Conservation (phyloP, 2,329 filamentous ascomycete species). For the Colletotrichum tropicale region DNA sequence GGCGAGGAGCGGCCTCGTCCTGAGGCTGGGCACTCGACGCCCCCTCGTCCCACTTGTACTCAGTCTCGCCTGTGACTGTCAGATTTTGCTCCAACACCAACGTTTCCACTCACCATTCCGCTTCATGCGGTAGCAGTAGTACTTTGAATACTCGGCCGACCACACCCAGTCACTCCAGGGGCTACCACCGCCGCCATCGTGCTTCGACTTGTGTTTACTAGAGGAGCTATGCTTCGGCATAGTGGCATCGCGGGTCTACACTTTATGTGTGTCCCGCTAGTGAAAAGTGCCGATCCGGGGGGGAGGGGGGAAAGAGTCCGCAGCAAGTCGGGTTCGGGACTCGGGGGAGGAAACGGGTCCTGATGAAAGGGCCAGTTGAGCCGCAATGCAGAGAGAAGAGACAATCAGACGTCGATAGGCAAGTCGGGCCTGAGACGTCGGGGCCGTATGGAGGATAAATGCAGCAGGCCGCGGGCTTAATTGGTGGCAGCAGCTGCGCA, state of each 20-base stretch:
- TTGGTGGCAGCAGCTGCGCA: slow-evolving; percentile 9
- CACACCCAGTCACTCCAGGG: slow-evolving; percentile 33
- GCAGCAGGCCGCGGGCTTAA: not conserved
- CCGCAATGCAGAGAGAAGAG: slow-evolving; percentile 12
- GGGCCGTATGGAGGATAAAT: slow-evolving; percentile 7
- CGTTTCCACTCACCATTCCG: slow-evolving; percentile 28
- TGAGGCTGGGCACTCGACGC: not conserved
- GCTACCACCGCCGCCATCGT: not conserved
- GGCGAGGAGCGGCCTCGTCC: slow-evolving; percentile 24
- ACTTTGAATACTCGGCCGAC: slow-evolving; percentile 25
- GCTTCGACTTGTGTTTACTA: slow-evolving; percentile 28
- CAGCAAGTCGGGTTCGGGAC: not conserved
- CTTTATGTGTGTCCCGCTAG: not conserved
- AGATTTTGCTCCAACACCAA: not conserved
- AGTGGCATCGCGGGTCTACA: slow-evolving; percentile 27
- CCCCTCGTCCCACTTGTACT: slow-evolving; percentile 28
- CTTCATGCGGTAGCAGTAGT: slow-evolving; percentile 32
- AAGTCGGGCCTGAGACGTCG: slow-evolving; percentile 6
- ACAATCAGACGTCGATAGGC: not conserved
- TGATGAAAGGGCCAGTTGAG: not conserved
- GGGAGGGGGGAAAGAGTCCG: not conserved
- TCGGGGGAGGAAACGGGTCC: not conserved
- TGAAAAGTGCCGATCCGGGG: not conserved
- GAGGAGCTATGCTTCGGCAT: slow-evolving; percentile 28
- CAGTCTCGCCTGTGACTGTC: slow-evolving; percentile 23